phyloP scores from a whole-genome alignment of 768 basidiomycete genomes.

The Suillus occidentalis region DNA sequence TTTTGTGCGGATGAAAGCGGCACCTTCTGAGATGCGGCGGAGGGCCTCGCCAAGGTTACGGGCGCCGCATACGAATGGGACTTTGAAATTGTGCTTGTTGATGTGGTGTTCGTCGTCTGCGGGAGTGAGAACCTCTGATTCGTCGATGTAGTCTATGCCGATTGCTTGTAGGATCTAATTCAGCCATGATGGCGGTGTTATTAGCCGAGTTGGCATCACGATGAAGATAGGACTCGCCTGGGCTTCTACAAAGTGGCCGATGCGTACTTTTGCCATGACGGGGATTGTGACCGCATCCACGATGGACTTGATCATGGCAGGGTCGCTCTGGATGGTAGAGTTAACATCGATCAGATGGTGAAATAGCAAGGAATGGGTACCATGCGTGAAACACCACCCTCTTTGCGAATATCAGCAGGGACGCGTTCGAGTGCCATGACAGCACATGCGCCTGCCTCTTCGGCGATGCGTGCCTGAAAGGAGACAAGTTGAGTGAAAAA shows the following conservation, averaged over 20 bases:
- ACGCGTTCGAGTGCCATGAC: conserved; percentile 98
- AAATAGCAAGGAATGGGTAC: conserved; percentile 40
- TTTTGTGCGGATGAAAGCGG: conserved; percentile 98
- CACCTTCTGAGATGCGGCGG: conserved; percentile 94
- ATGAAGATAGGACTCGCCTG: conserved; percentile 51
- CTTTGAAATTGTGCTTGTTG: conserved; percentile 94
- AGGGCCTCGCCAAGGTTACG: conserved; percentile 95
- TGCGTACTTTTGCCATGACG: conserved; percentile 95
- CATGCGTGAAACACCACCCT: conserved; percentile 97
- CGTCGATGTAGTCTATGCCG: conserved; percentile 96
- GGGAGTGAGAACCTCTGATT: conserved; percentile 92
- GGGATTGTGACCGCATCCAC: conserved; percentile 94
- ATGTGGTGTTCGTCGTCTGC: conserved; percentile 97
- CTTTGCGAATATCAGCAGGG: conserved; percentile 88
- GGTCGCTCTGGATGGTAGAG: conserved; percentile 66
- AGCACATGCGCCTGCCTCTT: conserved; percentile 95
- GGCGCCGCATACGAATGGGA: conserved; percentile 95
- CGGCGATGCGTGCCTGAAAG: conserved; percentile 86
- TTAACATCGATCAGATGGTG: not conserved
- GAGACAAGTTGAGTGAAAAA: conserved; percentile 10
- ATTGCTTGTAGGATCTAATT: conserved; percentile 86
- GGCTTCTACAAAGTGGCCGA: conserved; percentile 97
- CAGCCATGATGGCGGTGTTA: not conserved
- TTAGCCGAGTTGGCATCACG: not conserved
- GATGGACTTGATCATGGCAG: conserved; percentile 95